Base-by-base conservation (phyloP, 1,284 basidiomycete species). In the Inonotus obliquus region DNA sequence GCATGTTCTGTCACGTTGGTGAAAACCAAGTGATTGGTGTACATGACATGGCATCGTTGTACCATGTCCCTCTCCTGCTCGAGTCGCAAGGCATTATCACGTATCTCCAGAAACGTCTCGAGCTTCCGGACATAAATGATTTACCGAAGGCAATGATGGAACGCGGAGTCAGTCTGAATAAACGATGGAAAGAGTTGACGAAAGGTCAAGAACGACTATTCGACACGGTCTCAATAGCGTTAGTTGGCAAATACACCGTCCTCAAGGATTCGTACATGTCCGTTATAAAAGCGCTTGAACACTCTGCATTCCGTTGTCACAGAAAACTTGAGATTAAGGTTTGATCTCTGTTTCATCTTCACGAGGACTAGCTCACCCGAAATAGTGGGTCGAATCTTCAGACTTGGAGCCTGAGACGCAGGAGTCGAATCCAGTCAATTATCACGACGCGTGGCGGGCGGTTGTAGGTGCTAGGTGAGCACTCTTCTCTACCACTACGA, bases 261-360 rank as follows among this genome's bases (percentile, higher is more conserved):
- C 80, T 99, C 57, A 92, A 96, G 74, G 96, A 99, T 75, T 98
- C 95, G 39, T 99, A 99, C 76, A 98, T 98, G 92, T 95, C 92
- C 39, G 97, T 99, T 58, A 90, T 90, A 72, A 99, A 99, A 79
- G 87, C 97, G 27, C 82, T 99, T 47, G 96, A 99, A 75, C 96
- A 99, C 75, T 94, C 96, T 4, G 92, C 95, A 0, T 92, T 99
- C 78, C 85, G 93, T 54, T 92, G 96, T 65, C 89, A 88, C 63
- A 81, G 93, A 64, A 96, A 92, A 72, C 81, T 98, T 47, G 80
- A 81, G 60, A 80, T 97, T 29, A 83, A 92, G 69, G 93, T 90
- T 55, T 82, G 76, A 10, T 6, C 14, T 39, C 13, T 56, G 11
- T 38, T 55, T 39, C 19, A 6, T 62, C 32, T 27, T 11, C 17